Percentiles rank a stretch among this genome's conserved stretches.
Evolutionary conservation across 306 rosid species (phyloP).

Genomic region (Cicer chorassanicum): DNA sequence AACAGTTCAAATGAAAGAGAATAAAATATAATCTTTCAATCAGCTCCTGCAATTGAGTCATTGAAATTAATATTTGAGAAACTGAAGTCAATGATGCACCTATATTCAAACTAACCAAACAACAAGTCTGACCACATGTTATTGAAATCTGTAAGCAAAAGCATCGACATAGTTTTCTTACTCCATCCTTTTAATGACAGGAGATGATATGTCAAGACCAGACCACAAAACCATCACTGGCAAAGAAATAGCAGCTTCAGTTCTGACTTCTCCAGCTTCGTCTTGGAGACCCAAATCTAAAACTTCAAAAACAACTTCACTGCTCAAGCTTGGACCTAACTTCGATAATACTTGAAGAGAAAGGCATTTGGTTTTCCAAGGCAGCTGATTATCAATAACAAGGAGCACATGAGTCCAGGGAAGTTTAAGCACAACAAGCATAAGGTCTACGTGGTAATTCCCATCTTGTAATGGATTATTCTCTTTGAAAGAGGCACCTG

Average conservation of each 20-base stretch:
- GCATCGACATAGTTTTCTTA: conserved; percentile 53
- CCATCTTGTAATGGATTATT: conserved; percentile 48
- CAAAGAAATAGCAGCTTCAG: conserved; percentile 75
- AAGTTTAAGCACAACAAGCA: conserved; percentile 66
- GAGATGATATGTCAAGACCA: conserved; percentile 60
- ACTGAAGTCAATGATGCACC: conserved; percentile 16
- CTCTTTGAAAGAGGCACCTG: conserved; percentile 57
- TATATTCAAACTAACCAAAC: conserved; percentile 39
- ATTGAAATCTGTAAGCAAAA: conserved; percentile 34
- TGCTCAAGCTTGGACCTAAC: conserved; percentile 58
- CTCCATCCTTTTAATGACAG: conserved; percentile 68
- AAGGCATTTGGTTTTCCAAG: conserved; percentile 67
- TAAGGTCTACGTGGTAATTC: conserved; percentile 53
- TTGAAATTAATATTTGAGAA: conserved; percentile 35
- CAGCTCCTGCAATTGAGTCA: conserved; percentile 36
- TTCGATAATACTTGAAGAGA: conserved; percentile 78
- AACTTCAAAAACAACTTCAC: conserved; percentile 65
- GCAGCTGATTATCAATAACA: conserved; percentile 51
- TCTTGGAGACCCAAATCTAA: conserved; percentile 83
- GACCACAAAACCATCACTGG: conserved; percentile 85
- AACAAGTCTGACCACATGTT: conserved; percentile 29
- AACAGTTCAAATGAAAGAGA: conserved; percentile 36
- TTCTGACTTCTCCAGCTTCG: conserved; percentile 77
- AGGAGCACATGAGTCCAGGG: conserved; percentile 78
- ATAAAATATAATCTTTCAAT: conserved; percentile 30